Percentiles rank a stretch among this genome's conserved stretches.
Conservation (phyloP, 768 basidiomycete species). For the Pluteus cervinus region DNA sequence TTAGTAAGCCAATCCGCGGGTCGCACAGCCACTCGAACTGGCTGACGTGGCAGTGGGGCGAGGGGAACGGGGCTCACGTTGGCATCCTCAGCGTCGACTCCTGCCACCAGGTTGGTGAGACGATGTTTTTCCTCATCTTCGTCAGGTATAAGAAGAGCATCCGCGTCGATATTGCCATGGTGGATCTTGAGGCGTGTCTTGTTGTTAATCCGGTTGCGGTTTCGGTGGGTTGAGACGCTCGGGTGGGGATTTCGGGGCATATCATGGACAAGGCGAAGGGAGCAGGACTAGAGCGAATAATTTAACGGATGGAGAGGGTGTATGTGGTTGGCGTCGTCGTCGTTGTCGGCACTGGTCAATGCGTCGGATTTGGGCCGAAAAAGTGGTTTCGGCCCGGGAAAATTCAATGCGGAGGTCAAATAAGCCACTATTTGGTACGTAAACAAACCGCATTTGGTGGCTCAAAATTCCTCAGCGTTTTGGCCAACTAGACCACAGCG, state of each 20-base stretch:
- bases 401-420: conserved; percentile 28
- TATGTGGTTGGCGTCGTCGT: conserved; percentile 40
- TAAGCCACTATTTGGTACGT: conserved; percentile 29
- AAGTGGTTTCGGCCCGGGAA: conserved; percentile 53
- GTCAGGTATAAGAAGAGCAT: conserved; percentile 75
- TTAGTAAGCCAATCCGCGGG: conserved; percentile 46
- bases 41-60: conserved; percentile 31
- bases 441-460: no score
- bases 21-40: conserved; percentile 41
- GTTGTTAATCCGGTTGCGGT: conserved; percentile 88
- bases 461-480: no score
- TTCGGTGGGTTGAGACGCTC: conserved; percentile 74
- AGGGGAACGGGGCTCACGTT: conserved; percentile 62
- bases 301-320: conserved; percentile 24
- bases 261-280: conserved; percentile 57
- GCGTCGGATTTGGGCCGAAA: conserved; percentile 61
- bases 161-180: conserved; percentile 76
- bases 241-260: conserved; percentile 81
- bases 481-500: no score
- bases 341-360: conserved; percentile 50
- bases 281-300: conserved; percentile 29
- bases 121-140: conserved; percentile 82
- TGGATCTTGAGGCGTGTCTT: conserved; percentile 85
- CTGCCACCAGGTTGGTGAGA: conserved; percentile 69
- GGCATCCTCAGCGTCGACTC: conserved; percentile 90